Conservation (phyloP, 2,329 filamentous ascomycete genomes). For the Colletotrichum sp. region DNA sequence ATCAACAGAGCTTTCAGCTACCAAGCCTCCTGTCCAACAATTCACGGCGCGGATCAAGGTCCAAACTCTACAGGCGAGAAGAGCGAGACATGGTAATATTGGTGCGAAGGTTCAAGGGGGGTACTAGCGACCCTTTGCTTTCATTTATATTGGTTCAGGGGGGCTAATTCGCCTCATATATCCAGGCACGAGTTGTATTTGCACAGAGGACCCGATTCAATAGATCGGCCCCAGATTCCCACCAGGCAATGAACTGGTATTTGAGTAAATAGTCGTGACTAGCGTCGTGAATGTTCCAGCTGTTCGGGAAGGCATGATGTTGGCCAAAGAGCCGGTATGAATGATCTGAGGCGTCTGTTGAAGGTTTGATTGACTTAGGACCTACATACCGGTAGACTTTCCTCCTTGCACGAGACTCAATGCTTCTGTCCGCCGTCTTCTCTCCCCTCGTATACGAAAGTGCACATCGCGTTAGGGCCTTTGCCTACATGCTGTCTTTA, state of each 20-base stretch:
- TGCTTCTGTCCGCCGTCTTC: too few relatives aligned
- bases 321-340: not conserved
- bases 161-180: rapidly evolving
- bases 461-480: too few relatives aligned
- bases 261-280: not conserved
- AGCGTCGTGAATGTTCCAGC: not conserved
- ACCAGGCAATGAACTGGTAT: not conserved
- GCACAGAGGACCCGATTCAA: rapidly evolving
- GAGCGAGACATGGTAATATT: rapidly evolving
- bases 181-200: not conserved
- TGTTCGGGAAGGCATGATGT: not conserved
- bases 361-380: not conserved
- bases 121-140: not conserved
- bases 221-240: not conserved
- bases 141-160: not conserved
- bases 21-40: not conserved
- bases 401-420: too few relatives aligned
- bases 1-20: not conserved
- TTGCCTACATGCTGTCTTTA: too few relatives aligned
- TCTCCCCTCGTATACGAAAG: too few relatives aligned
- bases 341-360: not conserved
- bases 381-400: not conserved
- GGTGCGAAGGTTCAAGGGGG: not conserved
- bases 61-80: not conserved
- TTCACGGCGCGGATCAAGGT: not conserved